Evolutionary conservation across 2,329 filamentous ascomycete genomes (phyloP).

Genomic region (Rachicladosporium sp.): DNA sequence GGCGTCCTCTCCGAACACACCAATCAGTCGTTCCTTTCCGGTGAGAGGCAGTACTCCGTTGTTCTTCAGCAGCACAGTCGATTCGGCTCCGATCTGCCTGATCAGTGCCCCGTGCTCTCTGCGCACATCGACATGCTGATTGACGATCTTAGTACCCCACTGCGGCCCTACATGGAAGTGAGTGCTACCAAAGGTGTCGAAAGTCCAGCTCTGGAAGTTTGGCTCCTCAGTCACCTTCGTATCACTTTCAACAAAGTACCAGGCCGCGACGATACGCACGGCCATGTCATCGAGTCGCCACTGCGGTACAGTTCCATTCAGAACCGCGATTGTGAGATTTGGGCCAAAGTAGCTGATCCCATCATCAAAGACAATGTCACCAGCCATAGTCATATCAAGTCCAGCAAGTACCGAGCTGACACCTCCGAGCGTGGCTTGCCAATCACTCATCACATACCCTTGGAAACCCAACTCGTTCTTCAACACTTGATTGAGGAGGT

Average conservation of each 20-base stretch:
- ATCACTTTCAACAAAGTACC: constrained; percentile 39
- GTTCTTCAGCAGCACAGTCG: constrained; percentile 37
- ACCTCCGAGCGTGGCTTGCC: constrained; percentile 34
- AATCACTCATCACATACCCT: constrained; percentile 76
- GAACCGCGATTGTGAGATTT: constrained; percentile 16
- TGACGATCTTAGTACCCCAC: constrained; percentile 43
- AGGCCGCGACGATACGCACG: constrained; percentile 33
- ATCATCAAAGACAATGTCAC: constrained; percentile 22
- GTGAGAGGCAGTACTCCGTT: constrained; percentile 36
- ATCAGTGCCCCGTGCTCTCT: constrained; percentile 21
- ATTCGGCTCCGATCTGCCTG: constrained; percentile 24
- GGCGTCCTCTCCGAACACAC: constrained; percentile 40
- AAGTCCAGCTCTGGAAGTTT: constrained; percentile 35
- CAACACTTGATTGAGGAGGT: constrained; percentile 67
- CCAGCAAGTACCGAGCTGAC: constrained; percentile 13
- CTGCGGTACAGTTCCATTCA: constrained; percentile 50
- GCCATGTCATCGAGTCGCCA: constrained; percentile 48
- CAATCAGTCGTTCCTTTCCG: constrained; percentile 34
- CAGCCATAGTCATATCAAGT: constrained; percentile 50
- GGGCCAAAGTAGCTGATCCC: constrained; percentile 13
- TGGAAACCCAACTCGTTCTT: constrained; percentile 84
- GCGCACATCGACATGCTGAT: constrained; percentile 70
- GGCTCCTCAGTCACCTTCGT: constrained; percentile 32
- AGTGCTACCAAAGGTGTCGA: constrained; percentile 50
- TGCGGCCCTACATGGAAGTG: constrained; percentile 51